Evolutionary conservation across 306 rosid genomes (phyloP).

Genomic region (Rubus parviflorus): DNA sequence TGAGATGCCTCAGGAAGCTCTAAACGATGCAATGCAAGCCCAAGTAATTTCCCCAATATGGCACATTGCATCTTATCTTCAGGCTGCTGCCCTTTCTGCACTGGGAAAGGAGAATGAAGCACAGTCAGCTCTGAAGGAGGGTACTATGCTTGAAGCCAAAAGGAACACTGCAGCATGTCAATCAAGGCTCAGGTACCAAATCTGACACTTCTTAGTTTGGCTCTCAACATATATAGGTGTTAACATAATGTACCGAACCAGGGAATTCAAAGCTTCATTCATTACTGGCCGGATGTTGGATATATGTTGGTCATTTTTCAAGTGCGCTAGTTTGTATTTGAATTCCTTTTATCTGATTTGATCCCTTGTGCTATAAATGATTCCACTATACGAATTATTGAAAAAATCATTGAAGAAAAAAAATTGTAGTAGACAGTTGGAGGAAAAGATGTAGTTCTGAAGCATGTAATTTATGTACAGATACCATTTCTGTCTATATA

Average conservation of each 20-base stretch:
- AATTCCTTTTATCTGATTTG: conserved; percentile 20
- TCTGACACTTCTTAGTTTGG: not conserved
- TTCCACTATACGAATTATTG: not conserved
- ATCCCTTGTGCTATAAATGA: not conserved
- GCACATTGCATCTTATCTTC: conserved; percentile 87
- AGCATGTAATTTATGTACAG: conserved; percentile 20
- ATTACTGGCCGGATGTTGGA: not conserved
- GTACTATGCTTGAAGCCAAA: conserved; percentile 62
- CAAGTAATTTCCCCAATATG: conserved; percentile 65
- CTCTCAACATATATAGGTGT: not conserved
- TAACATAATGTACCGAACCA: not conserved
- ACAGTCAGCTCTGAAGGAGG: conserved; percentile 67
- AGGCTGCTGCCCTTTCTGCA: conserved; percentile 57
- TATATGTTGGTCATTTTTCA: not conserved
- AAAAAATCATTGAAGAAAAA: not conserved
- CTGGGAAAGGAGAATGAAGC: conserved; percentile 70
- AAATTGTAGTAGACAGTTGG: no score
- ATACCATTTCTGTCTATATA: no score
- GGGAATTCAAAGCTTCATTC: not conserved
- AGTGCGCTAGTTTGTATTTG: not conserved
- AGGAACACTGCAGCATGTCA: conserved; percentile 46
- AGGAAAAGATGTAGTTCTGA: not conserved
- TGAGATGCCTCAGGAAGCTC: conserved; percentile 68
- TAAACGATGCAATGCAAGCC: conserved; percentile 74
- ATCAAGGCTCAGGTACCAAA: not conserved